These are phyloP conservation scores for Iberis amara DNA, from an alignment of 441 rosid genomes.

Conservation along the genomic window DNA sequence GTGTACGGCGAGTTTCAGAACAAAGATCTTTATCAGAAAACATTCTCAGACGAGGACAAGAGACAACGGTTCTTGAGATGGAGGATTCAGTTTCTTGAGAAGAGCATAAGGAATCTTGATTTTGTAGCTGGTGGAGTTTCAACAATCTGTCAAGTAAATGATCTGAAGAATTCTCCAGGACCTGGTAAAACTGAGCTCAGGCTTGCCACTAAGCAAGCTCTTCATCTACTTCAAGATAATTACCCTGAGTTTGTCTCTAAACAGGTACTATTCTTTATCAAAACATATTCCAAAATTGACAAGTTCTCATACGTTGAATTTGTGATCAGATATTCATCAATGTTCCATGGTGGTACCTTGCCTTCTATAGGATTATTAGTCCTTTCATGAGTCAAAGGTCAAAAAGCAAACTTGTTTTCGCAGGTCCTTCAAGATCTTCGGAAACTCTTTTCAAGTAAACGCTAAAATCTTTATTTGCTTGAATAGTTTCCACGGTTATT, in stretches of 20 bases:
- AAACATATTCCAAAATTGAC: not conserved
- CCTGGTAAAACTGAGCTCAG: slow-evolving; percentile 69
- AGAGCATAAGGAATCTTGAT: slow-evolving; percentile 74
- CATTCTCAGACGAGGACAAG: slow-evolving; percentile 70
- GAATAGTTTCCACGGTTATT: not conserved
- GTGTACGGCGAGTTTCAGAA: slow-evolving; percentile 87
- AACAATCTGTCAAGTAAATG: slow-evolving; percentile 71
- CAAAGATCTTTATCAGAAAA: slow-evolving; percentile 57
- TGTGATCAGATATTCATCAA: slow-evolving; percentile 70
- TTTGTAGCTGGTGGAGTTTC: slow-evolving; percentile 55
- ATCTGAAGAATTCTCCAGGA: slow-evolving; percentile 82
- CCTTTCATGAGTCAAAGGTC: slow-evolving; percentile 93
- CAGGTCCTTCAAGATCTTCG: slow-evolving; percentile 44
- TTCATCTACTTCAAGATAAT: slow-evolving; percentile 87
- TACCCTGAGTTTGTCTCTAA: slow-evolving; percentile 90
- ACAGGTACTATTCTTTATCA: slow-evolving; percentile 42
- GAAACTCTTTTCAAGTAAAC: slow-evolving; percentile 40
- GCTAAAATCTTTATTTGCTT: not conserved
- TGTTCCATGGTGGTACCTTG: slow-evolving; percentile 98
- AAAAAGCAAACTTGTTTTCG: slow-evolving; percentile 57
- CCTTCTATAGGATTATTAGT: slow-evolving; percentile 69
- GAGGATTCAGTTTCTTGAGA: slow-evolving; percentile 89
- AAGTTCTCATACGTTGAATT: not conserved
- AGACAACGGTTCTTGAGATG: slow-evolving; percentile 61
- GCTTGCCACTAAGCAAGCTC: slow-evolving; percentile 73